These are phyloP conservation scores for Nematocida ironsii DNA, from an alignment of 371 early-diverging fungal species.

Conservation along the genomic window DNA sequence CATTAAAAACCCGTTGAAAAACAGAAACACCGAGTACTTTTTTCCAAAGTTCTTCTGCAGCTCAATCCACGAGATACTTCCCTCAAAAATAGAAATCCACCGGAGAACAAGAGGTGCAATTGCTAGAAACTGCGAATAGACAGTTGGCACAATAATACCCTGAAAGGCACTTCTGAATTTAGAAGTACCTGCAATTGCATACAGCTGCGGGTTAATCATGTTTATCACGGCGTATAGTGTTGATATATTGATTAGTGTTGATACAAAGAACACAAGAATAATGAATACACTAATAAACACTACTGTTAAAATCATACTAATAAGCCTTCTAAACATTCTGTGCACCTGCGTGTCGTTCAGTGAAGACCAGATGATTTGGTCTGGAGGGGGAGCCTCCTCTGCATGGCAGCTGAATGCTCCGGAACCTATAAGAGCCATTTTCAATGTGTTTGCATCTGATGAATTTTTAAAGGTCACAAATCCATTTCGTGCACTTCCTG, in stretches of 20 bases:
- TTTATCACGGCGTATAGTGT: slow-evolving; percentile 32
- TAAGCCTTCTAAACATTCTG: slow-evolving; percentile 54
- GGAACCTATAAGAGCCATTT: slow-evolving; percentile 66
- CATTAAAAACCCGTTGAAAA: slow-evolving; percentile 70
- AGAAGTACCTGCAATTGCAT: slow-evolving; percentile 40
- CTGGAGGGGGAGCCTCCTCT: slow-evolving; percentile 68
- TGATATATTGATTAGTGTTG: slow-evolving; percentile 46
- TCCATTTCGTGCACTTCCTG: slow-evolving; percentile 60
- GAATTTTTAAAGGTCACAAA: slow-evolving; percentile 68
- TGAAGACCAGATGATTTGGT: slow-evolving; percentile 69
- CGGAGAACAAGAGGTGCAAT: slow-evolving; percentile 64
- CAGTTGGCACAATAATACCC: slow-evolving; percentile 67
- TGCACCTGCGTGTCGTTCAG: slow-evolving; percentile 56
- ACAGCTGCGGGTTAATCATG: slow-evolving; percentile 32
- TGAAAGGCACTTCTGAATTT: slow-evolving; percentile 53
- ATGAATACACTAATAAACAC: slow-evolving; percentile 65
- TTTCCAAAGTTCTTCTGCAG: slow-evolving; percentile 66
- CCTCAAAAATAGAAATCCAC: slow-evolving; percentile 62
- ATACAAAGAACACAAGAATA: slow-evolving; percentile 58
- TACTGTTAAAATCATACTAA: slow-evolving; percentile 61
- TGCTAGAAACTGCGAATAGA: slow-evolving; percentile 64
- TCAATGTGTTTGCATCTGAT: slow-evolving; percentile 60
- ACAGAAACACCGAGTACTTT: slow-evolving; percentile 67
- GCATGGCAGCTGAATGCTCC: slow-evolving; percentile 65
- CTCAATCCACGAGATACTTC: slow-evolving; percentile 60